Base-by-base conservation (phyloP, 495 filamentous ascomycete species). In the Neurospora tetraspora region DNA sequence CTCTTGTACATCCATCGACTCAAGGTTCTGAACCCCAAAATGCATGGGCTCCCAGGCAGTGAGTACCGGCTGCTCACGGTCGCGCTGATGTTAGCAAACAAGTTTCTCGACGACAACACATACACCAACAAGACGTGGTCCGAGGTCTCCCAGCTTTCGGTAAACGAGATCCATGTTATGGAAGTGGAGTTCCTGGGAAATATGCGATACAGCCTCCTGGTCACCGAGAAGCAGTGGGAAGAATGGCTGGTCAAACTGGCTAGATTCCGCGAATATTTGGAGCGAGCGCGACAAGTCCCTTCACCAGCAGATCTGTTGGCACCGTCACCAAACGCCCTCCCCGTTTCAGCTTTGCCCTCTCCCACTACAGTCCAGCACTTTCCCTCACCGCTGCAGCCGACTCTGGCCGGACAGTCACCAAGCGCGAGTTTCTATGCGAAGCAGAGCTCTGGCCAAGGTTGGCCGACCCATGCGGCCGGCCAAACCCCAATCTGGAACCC, bases 81-180 rank as follows among this genome's bases (percentile, higher is more conserved):
- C 71, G 96, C 96, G 16, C 83, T 99, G 79, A 99, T 99, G 96
- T 84, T 99, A 59, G 96, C 94, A 72, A 99, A 98, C 82, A 99
- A 99, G 86, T 99, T 97, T 78, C 83, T 99, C 75, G 96, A 99
- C 79, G 96, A 99, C 78, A 99, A 98, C 80, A 98, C 96, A 2
- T 99, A 98, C 82, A 98, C 96, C 70, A 99, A 99, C 85, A 97
- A 98, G 85, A 98, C 96, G 2, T 99, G 96, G 96, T 96, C 96
- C 16, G 96, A 99, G 76, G 96, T 99, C 59, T 98, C 96, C 34
- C 91, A 93, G 20, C 97, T 99, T 73, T 91, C 92, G 5, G 96
- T 98, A 14, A 89, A 89, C 70, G 96, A 99, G 81, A 97, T 99
- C 53, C 96, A 99, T 78, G 90, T 98, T 45, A 99, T 99, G 96